Conservation (phyloP, 2,329 filamentous ascomycete species). For the Phialocephala sp. region DNA sequence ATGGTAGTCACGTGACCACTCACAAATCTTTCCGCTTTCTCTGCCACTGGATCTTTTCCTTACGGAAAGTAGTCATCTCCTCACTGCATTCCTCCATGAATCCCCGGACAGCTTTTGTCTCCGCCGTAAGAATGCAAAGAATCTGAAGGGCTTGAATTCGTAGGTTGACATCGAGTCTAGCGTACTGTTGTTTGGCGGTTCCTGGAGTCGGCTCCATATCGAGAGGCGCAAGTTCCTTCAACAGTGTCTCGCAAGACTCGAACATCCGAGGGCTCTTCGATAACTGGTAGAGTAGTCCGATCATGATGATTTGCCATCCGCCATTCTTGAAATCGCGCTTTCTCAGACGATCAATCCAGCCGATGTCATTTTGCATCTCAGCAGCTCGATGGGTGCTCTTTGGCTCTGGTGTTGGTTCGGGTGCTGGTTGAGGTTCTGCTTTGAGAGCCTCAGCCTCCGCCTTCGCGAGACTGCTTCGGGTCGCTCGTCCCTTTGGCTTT, state of each 20-base stretch:
- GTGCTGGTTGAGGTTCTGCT: constrained; percentile 53
- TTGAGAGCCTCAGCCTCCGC: constrained; percentile 74
- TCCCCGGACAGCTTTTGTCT: constrained; percentile 83
- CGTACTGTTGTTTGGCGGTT: constrained; percentile 75
- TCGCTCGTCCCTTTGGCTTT: constrained; percentile 72
- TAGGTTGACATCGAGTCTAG: constrained; percentile 79
- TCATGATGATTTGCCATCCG: constrained; percentile 89
- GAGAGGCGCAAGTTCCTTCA: constrained; percentile 81
- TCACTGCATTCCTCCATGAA: constrained; percentile 93
- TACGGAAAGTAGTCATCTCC: constrained; percentile 92
- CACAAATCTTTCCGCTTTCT: constrained; percentile 73
- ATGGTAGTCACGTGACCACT: constrained; percentile 43
- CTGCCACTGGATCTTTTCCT: constrained; percentile 94
- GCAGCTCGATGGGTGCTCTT: constrained; percentile 69
- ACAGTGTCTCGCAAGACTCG: constrained; percentile 76
- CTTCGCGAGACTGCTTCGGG: constrained; percentile 84
- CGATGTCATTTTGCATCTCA: constrained; percentile 74
- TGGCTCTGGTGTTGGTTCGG: constrained; percentile 49
- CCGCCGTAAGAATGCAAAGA: constrained; percentile 82
- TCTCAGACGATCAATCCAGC: constrained; percentile 85
- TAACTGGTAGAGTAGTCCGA: constrained; percentile 84
- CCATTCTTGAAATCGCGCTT: constrained; percentile 86
- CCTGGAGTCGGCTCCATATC: constrained; percentile 76
- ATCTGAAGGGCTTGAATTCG: constrained; percentile 83
- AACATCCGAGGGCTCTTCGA: constrained; percentile 76